Evolutionary conservation across 2,329 filamentous ascomycete genomes (phyloP), one percentile per base, ranked within the genome.

Genomic region (Cercospora sojina): DNA sequence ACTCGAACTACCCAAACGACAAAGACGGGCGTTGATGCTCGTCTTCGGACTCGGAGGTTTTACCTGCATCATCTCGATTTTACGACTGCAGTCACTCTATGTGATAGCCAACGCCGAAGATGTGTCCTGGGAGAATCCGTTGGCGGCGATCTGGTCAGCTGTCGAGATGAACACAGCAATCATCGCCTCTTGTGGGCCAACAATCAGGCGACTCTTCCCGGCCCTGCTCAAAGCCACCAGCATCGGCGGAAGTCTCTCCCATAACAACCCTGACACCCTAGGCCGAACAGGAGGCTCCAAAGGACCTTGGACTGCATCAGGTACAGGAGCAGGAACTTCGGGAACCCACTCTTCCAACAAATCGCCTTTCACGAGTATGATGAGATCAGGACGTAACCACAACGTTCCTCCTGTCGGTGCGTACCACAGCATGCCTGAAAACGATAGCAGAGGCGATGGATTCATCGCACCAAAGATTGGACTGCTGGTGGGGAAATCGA

Each of bases 161-260:
- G 59, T 79, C 10, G 78, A 80, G 68, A 71, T 76, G 67, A 78
- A 78, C 67, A 73, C 74, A 20, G 76, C 74, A 27, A 77, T 80
- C 35, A 71, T 78, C 32, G 78, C 75, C 64, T 76, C 74, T 27
- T 79, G 74, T 61, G 73, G 79, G 10, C 78, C 77, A 4, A 77
- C 77, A n/a, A 69, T 77, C n/a, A 80, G 56, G 63, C 74, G 27
- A 74, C 72, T 77, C 61, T 74, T 79, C 47, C 80, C 80, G 1
- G 65, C 67, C 2, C 64, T 80, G 27, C 71, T 80, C 66, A 66
- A 58, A 55, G 55, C 64, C 16, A 61, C 58, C n/a, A 65, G 62
- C 12, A 38, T 68, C 18, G 29, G 51, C 6, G 56, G 63, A 49
- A 38, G 59, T 3, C 55, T 49, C 16, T 53, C 41, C 5, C 56